Evolutionary conservation across 2,329 filamentous ascomycete species (phyloP), one percentile per base, ranked within the genome.

Genomic region (Colletotrichum limetticola): DNA sequence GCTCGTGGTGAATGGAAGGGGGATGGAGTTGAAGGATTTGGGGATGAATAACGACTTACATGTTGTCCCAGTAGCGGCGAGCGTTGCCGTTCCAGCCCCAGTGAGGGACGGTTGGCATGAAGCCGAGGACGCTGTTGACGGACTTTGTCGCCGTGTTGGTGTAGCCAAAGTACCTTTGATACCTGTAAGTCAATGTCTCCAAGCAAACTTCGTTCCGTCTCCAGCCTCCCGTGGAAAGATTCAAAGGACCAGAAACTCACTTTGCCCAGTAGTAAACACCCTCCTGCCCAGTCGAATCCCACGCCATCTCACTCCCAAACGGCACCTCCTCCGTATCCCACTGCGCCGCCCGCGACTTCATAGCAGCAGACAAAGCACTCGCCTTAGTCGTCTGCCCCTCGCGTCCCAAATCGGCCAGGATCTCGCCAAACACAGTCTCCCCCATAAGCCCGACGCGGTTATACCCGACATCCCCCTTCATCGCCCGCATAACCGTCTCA

Each of bases 71-170:
- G 78, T 91, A 91, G 12, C 89, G 80, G 2, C 89, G 83, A 0
- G 89, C 88, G 71, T 90, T 91, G 12, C 89, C 89, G 64, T 91
- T 90, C 86, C 87, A 91, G 3, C 87, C 89, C 89, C 89, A 91
- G 74, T 91, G 89, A 0, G 88, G 82, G 0, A 91, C 85, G 0
- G 87, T 88, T 0, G 89, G 89, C 82, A 86, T 89, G 74, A 87
- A 91, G 0, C 87, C 89, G 1, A 89, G 77, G 3, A 91, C 88
- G 22, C 85, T 87, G 68, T 86, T 83, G 56, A 91, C 81, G 0
- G 85, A 86, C 76, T 90, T 91, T 0, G 78, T 78, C 0, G 82
- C 83, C 0, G 87, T 88, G 0, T 77, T 77, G 0, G 79, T 80
- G 62, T 87, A 82, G 3, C 37, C 85, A 76, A 91, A 91, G 75